Evolutionary conservation across 2,329 filamentous ascomycete genomes (phyloP).

Genomic region (Arthrobotrys sinensis): DNA sequence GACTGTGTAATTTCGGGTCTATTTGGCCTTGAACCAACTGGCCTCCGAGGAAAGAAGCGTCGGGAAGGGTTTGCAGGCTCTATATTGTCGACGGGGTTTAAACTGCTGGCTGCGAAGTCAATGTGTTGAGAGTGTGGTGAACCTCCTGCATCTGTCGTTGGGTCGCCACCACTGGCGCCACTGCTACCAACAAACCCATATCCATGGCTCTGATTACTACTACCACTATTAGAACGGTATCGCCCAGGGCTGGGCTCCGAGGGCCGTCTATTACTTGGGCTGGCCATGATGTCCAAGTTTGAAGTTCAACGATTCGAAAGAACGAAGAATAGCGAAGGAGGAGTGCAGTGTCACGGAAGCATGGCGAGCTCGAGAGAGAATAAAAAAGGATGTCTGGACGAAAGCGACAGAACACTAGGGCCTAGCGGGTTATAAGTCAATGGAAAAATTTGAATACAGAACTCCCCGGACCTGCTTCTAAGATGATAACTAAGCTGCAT

Average conservation of each 20-base stretch:
- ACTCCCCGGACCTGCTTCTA: background rate
- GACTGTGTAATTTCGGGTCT: conserved; percentile 35
- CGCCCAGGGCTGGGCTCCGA: conserved; percentile 39
- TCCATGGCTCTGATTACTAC: background rate
- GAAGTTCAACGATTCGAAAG: background rate
- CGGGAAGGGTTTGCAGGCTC: conserved; percentile 17
- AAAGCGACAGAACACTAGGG: background rate
- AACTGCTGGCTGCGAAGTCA: background rate
- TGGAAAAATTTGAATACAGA: conserved; percentile 23
- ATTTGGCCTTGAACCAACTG: conserved; percentile 32
- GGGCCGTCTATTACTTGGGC: conserved; percentile 25
- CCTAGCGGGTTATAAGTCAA: conserved; percentile 7
- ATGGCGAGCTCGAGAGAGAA: background rate
- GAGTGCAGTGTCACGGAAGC: background rate
- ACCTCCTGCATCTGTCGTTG: background rate
- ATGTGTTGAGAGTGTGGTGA: conserved; percentile 20
- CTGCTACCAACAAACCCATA: background rate
- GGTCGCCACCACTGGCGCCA: background rate
- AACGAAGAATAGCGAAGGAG: background rate
- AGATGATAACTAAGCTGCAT: conserved; percentile 10
- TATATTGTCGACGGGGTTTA: conserved; percentile 39
- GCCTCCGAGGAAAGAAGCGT: conserved; percentile 51
- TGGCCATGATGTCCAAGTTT: conserved; percentile 32
- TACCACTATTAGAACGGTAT: background rate
- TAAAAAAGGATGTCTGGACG: conserved; percentile 16